Conservation (phyloP, 768 basidiomycete genomes). For the Pisolithus albus region DNA sequence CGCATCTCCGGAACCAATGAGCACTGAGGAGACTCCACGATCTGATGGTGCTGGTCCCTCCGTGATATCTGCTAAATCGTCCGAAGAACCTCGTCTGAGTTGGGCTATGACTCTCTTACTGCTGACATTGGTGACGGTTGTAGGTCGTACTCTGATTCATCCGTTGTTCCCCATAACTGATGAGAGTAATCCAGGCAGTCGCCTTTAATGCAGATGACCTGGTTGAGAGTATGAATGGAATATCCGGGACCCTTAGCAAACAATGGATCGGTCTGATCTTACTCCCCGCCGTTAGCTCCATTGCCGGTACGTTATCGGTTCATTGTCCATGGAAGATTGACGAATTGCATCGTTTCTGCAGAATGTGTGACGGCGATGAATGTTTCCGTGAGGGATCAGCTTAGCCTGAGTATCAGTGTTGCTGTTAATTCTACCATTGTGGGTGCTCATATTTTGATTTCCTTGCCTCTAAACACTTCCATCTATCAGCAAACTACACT, state of each 20-base stretch:
- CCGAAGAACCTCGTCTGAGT: constrained; percentile 53
- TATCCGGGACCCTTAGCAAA: constrained; percentile 65
- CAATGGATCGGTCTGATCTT: constrained; percentile 89
- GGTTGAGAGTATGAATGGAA: constrained; percentile 77
- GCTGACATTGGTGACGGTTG: constrained; percentile 55
- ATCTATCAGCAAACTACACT: constrained; percentile 66
- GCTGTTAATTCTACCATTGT: constrained; percentile 77
- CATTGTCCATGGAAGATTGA: not conserved
- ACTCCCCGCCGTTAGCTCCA: constrained; percentile 75
- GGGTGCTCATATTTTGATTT: constrained; percentile 18
- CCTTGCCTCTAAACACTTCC: not conserved
- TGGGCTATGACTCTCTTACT: constrained; percentile 49
- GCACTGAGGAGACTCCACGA: constrained; percentile 9
- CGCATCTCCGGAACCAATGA: constrained; percentile 8
- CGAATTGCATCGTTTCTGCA: constrained; percentile 14
- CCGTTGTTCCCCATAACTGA: not conserved
- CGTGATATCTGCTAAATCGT: constrained; percentile 11
- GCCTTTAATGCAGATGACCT: constrained; percentile 65
- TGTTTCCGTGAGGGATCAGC: constrained; percentile 79
- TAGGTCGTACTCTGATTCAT: constrained; percentile 25
- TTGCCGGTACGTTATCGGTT: constrained; percentile 50
- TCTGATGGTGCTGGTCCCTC: constrained; percentile 10
- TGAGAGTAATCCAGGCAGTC: constrained; percentile 33
- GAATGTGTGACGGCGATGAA: constrained; percentile 89
- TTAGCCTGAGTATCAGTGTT: constrained; percentile 78